Evolutionary conservation across 139 green algal species (phyloP).

Genomic region (Chlorella sorokiniana): DNA sequence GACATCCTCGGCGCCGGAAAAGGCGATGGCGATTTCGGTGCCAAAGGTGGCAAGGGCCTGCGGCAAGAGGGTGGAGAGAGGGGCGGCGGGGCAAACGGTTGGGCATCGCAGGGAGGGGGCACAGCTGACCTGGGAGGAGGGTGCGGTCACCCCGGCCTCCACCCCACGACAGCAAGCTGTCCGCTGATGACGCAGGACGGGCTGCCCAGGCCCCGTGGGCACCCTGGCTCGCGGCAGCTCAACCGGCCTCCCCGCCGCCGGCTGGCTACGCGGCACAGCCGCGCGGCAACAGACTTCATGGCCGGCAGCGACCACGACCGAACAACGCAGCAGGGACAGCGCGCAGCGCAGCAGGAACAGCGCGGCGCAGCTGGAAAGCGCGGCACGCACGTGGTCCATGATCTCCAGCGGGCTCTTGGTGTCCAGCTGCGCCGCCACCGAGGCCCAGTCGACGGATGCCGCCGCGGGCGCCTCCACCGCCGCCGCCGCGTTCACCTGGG

Average conservation of each 20-base stretch:
- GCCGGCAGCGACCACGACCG: neutral
- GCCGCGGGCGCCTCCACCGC: conserved; percentile 24
- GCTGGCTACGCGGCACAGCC: no score
- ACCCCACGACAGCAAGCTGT: no score
- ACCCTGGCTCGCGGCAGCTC: no score
- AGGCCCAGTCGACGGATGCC: conserved; percentile 58
- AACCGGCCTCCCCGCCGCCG: no score
- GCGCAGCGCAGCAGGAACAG: no score
- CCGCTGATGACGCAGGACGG: no score
- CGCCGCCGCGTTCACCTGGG: conserved; percentile 8
- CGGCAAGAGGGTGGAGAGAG: neutral
- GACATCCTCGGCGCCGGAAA: conserved; percentile 96
- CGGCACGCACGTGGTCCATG: conserved; percentile 84
- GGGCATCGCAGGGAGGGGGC: no score
- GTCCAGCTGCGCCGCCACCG: conserved; percentile 70
- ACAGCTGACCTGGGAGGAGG: no score
- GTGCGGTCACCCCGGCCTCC: no score
- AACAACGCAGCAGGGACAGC: no score
- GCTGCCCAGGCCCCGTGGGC: no score
- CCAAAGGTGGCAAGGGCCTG: conserved; percentile 91
- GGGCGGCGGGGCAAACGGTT: neutral
- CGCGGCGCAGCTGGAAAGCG: neutral
- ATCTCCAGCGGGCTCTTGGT: conserved; percentile 88
- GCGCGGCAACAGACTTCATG: neutral
- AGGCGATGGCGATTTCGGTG: conserved; percentile 90